These are phyloP conservation scores for Corylus heterophylla DNA, from an alignment of 306 rosid species.

Conservation along the genomic window DNA sequence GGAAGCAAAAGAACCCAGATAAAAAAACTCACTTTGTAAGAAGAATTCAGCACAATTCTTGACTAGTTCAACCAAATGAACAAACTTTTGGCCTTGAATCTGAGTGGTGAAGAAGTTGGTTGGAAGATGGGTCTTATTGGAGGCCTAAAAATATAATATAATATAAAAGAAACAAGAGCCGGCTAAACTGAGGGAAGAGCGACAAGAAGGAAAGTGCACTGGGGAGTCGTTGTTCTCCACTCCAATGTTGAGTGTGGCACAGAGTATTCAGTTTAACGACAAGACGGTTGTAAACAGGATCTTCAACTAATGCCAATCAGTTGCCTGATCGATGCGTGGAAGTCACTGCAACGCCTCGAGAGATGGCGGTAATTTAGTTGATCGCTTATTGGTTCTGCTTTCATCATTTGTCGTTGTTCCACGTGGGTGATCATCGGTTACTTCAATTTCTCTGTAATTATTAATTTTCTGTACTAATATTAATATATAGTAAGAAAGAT, in stretches of 20 bases:
- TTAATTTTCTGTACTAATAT: too few species aligned
- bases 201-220: neutral
- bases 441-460: too few species aligned
- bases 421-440: too few species aligned
- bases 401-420: too few species aligned
- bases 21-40: slow-evolving; percentile 25
- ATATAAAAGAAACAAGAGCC: neutral
- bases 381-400: too few species aligned
- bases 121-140: neutral
- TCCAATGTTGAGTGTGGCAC: too few species aligned
- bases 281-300: slow-evolving; percentile 18
- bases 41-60: slow-evolving; percentile 16
- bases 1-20: slow-evolving; percentile 27
- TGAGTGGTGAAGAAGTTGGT: neutral
- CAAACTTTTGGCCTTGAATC: neutral
- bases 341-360: neutral
- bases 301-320: slow-evolving; percentile 31
- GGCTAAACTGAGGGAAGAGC: neutral
- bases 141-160: too few species aligned
- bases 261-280: slow-evolving; percentile 23
- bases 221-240: neutral
- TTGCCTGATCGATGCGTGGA: neutral
- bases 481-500: too few species aligned
- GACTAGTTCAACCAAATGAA: neutral
- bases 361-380: neutral